A percentile compares a stretch with the other conserved stretches of the same genome.
These are phyloP conservation scores for Pleurotus tuoliensis DNA, from an alignment of 768 basidiomycete species.

Conservation along the genomic window DNA sequence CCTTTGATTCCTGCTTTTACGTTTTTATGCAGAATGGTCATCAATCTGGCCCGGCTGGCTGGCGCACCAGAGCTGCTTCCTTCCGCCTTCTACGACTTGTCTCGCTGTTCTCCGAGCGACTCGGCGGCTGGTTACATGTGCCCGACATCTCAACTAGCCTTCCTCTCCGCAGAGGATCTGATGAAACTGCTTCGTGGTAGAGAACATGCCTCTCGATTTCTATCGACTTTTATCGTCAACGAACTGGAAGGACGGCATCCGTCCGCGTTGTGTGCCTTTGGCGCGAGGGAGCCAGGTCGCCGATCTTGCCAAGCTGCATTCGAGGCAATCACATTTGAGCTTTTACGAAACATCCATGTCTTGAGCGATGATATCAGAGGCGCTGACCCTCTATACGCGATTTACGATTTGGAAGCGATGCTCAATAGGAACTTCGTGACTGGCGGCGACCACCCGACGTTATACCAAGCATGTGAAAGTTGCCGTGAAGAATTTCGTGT, in stretches of 20 bases:
- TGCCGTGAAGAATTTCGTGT: slow-evolving; percentile 60
- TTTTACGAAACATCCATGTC: slow-evolving; percentile 71
- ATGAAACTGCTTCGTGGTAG: slow-evolving; percentile 61
- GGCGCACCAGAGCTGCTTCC: slow-evolving; percentile 58
- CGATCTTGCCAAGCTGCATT: slow-evolving; percentile 68
- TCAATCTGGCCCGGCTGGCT: slow-evolving; percentile 60
- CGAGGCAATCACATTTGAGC: slow-evolving; percentile 70
- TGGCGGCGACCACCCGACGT: slow-evolving; percentile 32
- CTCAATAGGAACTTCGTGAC: slow-evolving; percentile 49
- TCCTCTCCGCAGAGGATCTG: slow-evolving; percentile 51
- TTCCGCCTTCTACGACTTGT: slow-evolving; percentile 78
- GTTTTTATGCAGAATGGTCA: slow-evolving; percentile 44
- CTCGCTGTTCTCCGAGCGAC: slow-evolving; percentile 61
- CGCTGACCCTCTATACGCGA: slow-evolving; percentile 69
- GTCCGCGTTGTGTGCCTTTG: slow-evolving; percentile 42
- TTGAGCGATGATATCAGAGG: slow-evolving; percentile 54
- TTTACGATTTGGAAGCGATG: slow-evolving; percentile 64
- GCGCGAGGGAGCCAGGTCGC: slow-evolving; percentile 41
- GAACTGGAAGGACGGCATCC: slow-evolving; percentile 65
- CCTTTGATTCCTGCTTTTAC: slow-evolving; percentile 7
- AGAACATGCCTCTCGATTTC: slow-evolving; percentile 68
- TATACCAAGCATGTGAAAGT: slow-evolving; percentile 59
- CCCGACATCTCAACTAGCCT: slow-evolving; percentile 29
- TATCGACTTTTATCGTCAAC: slow-evolving; percentile 74
- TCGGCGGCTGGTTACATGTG: slow-evolving; percentile 49